phyloP scores from a whole-genome alignment of 208 protist species.

The Leishmania lainsoni region DNA sequence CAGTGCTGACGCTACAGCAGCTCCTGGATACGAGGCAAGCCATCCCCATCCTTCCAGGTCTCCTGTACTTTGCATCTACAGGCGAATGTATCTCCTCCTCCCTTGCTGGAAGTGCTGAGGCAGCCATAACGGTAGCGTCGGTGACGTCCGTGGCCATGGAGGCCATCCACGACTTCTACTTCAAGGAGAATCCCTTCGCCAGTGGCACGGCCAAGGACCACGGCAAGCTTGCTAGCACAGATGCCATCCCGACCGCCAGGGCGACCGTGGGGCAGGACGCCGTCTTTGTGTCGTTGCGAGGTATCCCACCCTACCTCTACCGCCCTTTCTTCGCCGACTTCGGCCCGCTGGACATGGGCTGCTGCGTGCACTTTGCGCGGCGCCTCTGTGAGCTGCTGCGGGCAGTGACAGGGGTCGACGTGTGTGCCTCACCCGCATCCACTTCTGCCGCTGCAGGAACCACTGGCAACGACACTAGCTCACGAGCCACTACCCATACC shows the following conservation, averaged over 20 bases:
- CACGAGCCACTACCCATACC: neutral
- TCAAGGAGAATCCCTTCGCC: slow-evolving; percentile 13
- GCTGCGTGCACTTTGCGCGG: slow-evolving; percentile 70
- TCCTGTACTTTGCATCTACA: slow-evolving; percentile 68
- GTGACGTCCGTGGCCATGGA: neutral
- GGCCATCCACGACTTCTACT: slow-evolving; percentile 25
- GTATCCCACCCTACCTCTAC: slow-evolving; percentile 71
- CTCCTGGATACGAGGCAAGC: slow-evolving; percentile 50
- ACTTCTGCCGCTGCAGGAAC: neutral
- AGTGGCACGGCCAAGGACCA: slow-evolving; percentile 12
- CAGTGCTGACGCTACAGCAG: slow-evolving; percentile 22
- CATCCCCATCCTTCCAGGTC: slow-evolving; percentile 50
- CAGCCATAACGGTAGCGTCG: neutral
- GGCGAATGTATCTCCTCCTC: slow-evolving; percentile 37
- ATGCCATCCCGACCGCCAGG: slow-evolving; percentile 3
- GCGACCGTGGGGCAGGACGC: slow-evolving; percentile 28
- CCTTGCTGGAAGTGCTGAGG: too few species aligned
- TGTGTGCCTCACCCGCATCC: slow-evolving; percentile 1
- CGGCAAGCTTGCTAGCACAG: neutral
- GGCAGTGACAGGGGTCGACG: slow-evolving; percentile 26
- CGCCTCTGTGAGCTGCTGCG: slow-evolving; percentile 49
- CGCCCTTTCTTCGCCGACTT: slow-evolving; percentile 93
- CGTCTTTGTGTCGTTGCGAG: slow-evolving; percentile 48
- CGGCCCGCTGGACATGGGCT: slow-evolving; percentile 89
- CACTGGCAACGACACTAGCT: neutral